These are phyloP conservation scores for Fomitopsis betulina DNA, from an alignment of 1,284 basidiomycete species.

Conservation along the genomic window DNA sequence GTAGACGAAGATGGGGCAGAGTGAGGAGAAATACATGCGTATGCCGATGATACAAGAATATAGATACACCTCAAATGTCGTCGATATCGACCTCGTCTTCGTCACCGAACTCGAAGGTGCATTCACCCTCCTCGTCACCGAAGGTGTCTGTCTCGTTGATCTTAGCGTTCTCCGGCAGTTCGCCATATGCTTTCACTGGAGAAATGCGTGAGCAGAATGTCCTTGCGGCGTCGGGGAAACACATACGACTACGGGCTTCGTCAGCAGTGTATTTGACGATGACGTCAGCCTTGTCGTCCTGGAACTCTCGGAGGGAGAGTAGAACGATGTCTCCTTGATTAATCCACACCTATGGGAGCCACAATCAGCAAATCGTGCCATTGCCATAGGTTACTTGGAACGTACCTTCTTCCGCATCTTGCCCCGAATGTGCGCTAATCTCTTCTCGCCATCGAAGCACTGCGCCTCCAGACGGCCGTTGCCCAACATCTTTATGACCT, in stretches of 20 bases:
- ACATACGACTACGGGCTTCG: slow-evolving; percentile 80
- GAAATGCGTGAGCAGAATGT: slow-evolving; percentile 2
- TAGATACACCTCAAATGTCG: slow-evolving; percentile 51
- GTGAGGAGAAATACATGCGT: neutral
- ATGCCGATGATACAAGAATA: slow-evolving; percentile 21
- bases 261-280: slow-evolving; percentile 99
- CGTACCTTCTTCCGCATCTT: slow-evolving; percentile 99
- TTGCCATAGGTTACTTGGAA: slow-evolving; percentile 1
- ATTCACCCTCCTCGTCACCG: slow-evolving; percentile 87
- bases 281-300: slow-evolving; percentile 99
- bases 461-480: slow-evolving; percentile 96
- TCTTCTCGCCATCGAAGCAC: slow-evolving; percentile 98
- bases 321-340: slow-evolving; percentile 98
- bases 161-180: slow-evolving; percentile 96
- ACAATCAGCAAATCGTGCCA: neutral
- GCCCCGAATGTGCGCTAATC: slow-evolving; percentile 96
- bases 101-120: slow-evolving; percentile 86
- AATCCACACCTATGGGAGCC: slow-evolving; percentile 85
- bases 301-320: slow-evolving; percentile 96
- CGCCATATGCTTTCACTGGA: slow-evolving; percentile 93
- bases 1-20: neutral
- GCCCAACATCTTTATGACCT: slow-evolving; percentile 98
- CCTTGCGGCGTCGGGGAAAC: neutral
- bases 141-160: slow-evolving; percentile 97
- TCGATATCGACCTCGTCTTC: slow-evolving; percentile 82